Conservation (phyloP, 345 rosid genomes). For the Bretschneidera sinensis region DNA sequence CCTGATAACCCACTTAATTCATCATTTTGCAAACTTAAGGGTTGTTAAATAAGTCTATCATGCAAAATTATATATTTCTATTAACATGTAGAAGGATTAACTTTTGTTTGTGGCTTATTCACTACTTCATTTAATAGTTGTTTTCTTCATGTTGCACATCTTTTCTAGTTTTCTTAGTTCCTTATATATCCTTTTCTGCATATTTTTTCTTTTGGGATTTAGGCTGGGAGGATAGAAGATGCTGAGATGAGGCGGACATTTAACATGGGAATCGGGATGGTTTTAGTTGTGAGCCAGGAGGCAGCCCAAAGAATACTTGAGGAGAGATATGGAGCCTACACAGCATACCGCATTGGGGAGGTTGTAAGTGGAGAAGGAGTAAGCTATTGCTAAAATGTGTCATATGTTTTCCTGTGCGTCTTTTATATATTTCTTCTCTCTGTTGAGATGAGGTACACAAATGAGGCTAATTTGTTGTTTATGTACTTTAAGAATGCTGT, state of each 20-base stretch:
- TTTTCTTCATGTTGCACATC: neutral
- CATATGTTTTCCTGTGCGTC: neutral
- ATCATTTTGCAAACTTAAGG: too few species aligned
- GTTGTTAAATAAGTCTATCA: too few species aligned
- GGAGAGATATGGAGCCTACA: constrained; percentile 34
- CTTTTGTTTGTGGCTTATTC: too few species aligned
- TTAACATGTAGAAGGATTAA: too few species aligned
- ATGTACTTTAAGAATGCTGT: too few species aligned
- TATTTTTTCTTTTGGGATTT: too few species aligned
- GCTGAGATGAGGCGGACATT: constrained; percentile 86
- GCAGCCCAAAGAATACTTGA: constrained; percentile 52
- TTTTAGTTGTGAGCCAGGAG: constrained; percentile 56
- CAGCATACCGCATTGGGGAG: constrained; percentile 67
- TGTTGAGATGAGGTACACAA: neutral
- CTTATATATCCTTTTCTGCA: neutral
- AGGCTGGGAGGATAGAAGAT: constrained; percentile 81
- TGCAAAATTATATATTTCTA: too few species aligned
- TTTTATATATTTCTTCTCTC: too few species aligned
- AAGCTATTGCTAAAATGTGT: constrained; percentile 32
- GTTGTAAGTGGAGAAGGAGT: constrained; percentile 68
- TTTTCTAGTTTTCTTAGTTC: neutral
- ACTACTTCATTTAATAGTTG: neutral
- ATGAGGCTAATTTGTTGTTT: neutral
- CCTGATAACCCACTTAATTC: too few species aligned
- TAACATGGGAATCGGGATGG: constrained; percentile 96